Evolutionary conservation across 2,329 filamentous ascomycete genomes (phyloP).

Genomic region (Nemania abortiva): DNA sequence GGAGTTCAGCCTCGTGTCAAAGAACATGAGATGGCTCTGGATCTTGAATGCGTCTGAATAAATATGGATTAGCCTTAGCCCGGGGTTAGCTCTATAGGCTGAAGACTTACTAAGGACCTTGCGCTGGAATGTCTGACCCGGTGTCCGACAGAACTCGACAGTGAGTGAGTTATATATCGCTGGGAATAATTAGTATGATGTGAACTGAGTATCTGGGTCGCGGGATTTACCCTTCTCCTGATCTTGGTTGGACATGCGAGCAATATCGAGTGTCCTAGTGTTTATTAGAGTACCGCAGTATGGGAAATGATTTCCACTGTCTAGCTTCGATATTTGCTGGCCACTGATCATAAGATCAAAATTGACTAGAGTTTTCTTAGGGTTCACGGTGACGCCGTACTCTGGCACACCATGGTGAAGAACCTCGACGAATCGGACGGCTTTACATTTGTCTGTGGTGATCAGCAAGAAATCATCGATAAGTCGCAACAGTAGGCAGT

Average conservation of each 20-base stretch:
- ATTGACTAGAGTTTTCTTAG: slow-evolving; percentile 84
- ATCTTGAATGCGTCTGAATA: slow-evolving; percentile 77
- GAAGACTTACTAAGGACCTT: slow-evolving; percentile 75
- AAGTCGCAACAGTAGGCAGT: slow-evolving; percentile 80
- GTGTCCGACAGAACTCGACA: slow-evolving; percentile 77
- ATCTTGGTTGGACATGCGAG: slow-evolving; percentile 65
- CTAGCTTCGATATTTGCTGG: slow-evolving; percentile 62
- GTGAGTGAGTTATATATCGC: slow-evolving; percentile 79
- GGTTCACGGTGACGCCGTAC: slow-evolving; percentile 84
- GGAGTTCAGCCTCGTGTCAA: slow-evolving; percentile 83
- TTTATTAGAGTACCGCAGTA: slow-evolving; percentile 89
- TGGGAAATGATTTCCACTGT: slow-evolving; percentile 70
- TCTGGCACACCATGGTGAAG: slow-evolving; percentile 84
- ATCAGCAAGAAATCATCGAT: slow-evolving; percentile 96
- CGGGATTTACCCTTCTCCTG: slow-evolving; percentile 59
- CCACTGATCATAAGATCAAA: slow-evolving; percentile 75
- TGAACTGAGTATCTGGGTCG: slow-evolving; percentile 45
- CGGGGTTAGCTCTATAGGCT: background rate
- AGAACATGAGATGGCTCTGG: slow-evolving; percentile 85
- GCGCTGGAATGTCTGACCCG: slow-evolving; percentile 82
- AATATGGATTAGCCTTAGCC: slow-evolving; percentile 21
- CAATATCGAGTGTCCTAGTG: slow-evolving; percentile 78
- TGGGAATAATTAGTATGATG: slow-evolving; percentile 44
- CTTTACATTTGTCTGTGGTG: slow-evolving; percentile 75
- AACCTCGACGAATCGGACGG: slow-evolving; percentile 76